Percentiles rank a stretch among this genome's conserved stretches.
Evolutionary conservation across 1,284 basidiomycete species (phyloP).

Genomic region (Heterobasidion parviporum): DNA sequence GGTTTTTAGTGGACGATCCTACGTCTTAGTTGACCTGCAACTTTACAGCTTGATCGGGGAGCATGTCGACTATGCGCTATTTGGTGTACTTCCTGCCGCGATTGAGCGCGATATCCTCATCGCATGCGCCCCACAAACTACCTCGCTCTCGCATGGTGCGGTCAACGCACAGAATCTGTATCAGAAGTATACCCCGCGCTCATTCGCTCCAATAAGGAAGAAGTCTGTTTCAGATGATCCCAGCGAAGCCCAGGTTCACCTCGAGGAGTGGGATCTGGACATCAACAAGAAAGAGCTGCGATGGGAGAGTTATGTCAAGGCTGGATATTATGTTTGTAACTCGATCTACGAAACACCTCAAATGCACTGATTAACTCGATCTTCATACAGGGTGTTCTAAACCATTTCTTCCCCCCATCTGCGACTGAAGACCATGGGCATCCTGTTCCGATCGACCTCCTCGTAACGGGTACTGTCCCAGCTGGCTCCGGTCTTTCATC

Average conservation of each 20-base stretch:
- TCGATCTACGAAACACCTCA: background rate
- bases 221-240: conserved; percentile 17
- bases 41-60: conserved; percentile 46
- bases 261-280: conserved; percentile 60
- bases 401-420: conserved; percentile 42
- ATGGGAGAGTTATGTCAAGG: conserved; percentile 87
- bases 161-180: conserved; percentile 64
- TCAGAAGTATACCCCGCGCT: conserved; percentile 46
- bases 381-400: conserved; percentile 56
- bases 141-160: conserved; percentile 18
- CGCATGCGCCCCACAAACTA: conserved; percentile 54
- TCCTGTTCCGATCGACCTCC: conserved; percentile 56
- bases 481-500: conserved; percentile 76
- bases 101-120: conserved; percentile 83
- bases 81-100: conserved; percentile 77
- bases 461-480: conserved; percentile 75
- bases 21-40: background rate
- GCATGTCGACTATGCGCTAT: conserved; percentile 82
- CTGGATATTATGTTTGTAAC: conserved; percentile 57
- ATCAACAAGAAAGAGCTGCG: conserved; percentile 63
- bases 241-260: conserved; percentile 28
- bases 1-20: background rate
- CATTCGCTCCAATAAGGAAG: conserved; percentile 40
- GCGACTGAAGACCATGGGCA: conserved; percentile 15
- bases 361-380: background rate